Base-by-base conservation (phyloP, 2,329 filamentous ascomycete genomes). In the Cordyceps javanica region DNA sequence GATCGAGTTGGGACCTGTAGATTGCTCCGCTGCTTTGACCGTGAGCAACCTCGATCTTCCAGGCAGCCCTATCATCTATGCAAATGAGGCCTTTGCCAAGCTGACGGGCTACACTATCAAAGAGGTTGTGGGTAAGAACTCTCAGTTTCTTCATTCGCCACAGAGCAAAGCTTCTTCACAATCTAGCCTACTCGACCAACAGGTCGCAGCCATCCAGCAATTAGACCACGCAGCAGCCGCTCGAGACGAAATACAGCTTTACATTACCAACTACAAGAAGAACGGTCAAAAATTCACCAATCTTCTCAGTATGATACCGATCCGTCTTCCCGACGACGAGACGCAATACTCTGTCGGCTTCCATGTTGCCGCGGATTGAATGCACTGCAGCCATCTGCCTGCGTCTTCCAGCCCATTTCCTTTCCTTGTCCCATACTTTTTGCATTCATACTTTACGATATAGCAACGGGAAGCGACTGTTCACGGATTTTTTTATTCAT, bases 21-120 rank as follows among this genome's bases (percentile, higher is more conserved):
- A 96, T 70, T 78, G 90, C 63, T 94, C 90, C 2, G 94, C 90
- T 67, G 88, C 91, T 2, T 86, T 96, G 62, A 82, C 93, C 19
- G 81, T 96, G 41, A 94, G 90, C 71, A 90, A 95, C 69, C 84
- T 91, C 32, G 79, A 82, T 42, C 80, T 82, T 63, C 82, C 88
- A 28, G 90, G 95, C 69, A 77, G 80, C 30, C 91, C 91, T 3
- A 91, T 96, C 60, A 83, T 95, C 9, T 96, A 95, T 68, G 90
- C 86, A 62, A 93, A 90, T 1, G 88, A 92, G 6, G 82, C 89
- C 30, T 96, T 95, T 68, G 82, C 85, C 64, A 77, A 86, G 7
- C 74, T 96, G 61, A 96, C 91, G 0, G 91, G 90, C 28, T 96
- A 96, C 70, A 81, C 82, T 1, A 79, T 81, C 60, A 75, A 81